Evolutionary conservation across 2,329 filamentous ascomycete genomes (phyloP), one percentile per base, ranked within the genome.

Genomic region (Verticillium dahliae): DNA sequence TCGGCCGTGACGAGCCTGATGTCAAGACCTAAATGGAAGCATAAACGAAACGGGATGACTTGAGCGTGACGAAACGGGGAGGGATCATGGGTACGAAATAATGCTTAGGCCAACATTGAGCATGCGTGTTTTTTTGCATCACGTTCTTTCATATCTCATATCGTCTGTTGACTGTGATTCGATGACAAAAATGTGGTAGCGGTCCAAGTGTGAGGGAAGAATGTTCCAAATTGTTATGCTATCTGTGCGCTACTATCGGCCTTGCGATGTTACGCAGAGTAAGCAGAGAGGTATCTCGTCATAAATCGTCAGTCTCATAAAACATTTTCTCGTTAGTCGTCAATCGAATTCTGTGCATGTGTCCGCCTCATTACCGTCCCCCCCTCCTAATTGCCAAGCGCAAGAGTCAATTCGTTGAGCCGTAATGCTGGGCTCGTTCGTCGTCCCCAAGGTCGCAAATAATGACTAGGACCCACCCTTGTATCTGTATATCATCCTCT

Each of bases 1-100:
- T 98, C 69, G 93, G 92, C 73, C 89, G 93, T 64, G 92, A 92
- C 70, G 90, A 97, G 81, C 95, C 95, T 39, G 92, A 97, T 78
- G 95, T 99, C 71, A 96, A 93, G 88, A 99, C 94, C 63, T 98
- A 88, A 68, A 55, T 22, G 6, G 1, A 11, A n/a, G 7, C 39
- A 41, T 22, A n/a, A 18, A 22, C 45, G 45, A 11, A 10, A 5
- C 10, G 45, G 1, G 7, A 7, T 10, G 18, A 11, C 3, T 45
- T 6, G 15, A 7, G 15, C 13, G 13, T 45, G 13, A n/a, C 18
- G 45, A 10, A 10, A 18, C n/a, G n/a, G 45, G 18, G 11, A 18
- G 18, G 39, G 7, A 45, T 45, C 14, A 27, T 22, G n/a, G 45
- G 22, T 52, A 52, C 18, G 45, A 52, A 52, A 10, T 52, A 52